phyloP scores from a whole-genome alignment of 306 rosid genomes.

The Phaseolus lunatus region DNA sequence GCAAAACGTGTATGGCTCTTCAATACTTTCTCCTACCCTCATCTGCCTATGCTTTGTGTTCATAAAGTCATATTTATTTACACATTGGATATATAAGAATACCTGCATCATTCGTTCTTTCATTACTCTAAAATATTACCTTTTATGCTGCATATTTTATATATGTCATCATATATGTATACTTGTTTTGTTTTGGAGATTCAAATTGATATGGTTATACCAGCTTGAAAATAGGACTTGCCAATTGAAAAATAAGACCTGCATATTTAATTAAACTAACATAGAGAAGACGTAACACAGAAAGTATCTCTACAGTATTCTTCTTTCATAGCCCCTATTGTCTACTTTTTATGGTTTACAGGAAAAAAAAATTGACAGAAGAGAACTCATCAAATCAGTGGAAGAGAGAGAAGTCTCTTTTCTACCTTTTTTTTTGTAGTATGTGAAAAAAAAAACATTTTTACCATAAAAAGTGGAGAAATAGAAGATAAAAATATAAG shows the following conservation, averaged over 20 bases:
- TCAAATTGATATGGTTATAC: neutral
- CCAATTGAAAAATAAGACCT: neutral
- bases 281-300: neutral
- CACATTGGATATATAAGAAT: neutral
- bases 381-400: neutral
- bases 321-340: neutral
- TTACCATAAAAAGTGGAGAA: neutral
- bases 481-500: neutral
- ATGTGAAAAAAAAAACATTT: neutral
- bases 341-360: neutral
- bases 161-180: neutral
- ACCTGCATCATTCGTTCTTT: neutral
- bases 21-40: neutral
- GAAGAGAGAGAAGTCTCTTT: neutral
- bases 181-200: neutral
- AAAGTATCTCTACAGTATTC: neutral
- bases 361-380: neutral
- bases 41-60: neutral
- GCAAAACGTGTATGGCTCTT: neutral
- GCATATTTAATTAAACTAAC: neutral
- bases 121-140: neutral
- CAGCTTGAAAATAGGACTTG: neutral
- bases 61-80: neutral
- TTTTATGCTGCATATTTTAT: neutral
- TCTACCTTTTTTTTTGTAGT: neutral